Conservation (phyloP, 495 filamentous ascomycete species). For the Penicillium crystallinum region DNA sequence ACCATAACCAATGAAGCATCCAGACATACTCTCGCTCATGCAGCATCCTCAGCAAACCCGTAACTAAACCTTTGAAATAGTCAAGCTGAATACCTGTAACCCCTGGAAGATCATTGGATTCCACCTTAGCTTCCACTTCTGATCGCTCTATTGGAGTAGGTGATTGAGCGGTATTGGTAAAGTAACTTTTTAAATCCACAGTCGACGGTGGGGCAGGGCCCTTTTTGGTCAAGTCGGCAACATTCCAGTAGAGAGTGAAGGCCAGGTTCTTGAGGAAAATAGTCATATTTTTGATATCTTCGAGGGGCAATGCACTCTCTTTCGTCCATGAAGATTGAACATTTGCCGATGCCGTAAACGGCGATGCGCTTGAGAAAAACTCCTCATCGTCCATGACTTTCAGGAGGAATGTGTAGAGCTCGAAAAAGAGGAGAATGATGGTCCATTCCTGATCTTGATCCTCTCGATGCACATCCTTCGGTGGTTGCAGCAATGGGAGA, state of each 20-base stretch:
- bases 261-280: conserved; percentile 89
- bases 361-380: conserved; percentile 42
- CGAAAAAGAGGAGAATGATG: conserved; percentile 83
- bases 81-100: conserved; percentile 69
- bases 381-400: conserved; percentile 89
- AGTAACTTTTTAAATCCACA: conserved; percentile 53
- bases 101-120: conserved; percentile 46
- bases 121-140: conserved; percentile 34
- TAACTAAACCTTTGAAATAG: conserved; percentile 74
- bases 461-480: conserved; percentile 19
- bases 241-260: conserved; percentile 84
- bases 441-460: conserved; percentile 73
- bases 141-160: conserved; percentile 23
- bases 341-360: conserved; percentile 32
- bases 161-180: conserved; percentile 31
- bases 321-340: conserved; percentile 46
- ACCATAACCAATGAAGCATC: neutral
- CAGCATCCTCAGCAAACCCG: conserved; percentile 78
- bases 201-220: conserved; percentile 38
- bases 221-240: conserved; percentile 57
- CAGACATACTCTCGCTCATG: conserved; percentile 77
- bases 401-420: conserved; percentile 87
- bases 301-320: conserved; percentile 64
- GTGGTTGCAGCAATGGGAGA: conserved; percentile 50
- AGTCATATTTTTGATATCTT: conserved; percentile 67